Evolutionary conservation across 768 basidiomycete species (phyloP).

Genomic region (Leccinum broughii): DNA sequence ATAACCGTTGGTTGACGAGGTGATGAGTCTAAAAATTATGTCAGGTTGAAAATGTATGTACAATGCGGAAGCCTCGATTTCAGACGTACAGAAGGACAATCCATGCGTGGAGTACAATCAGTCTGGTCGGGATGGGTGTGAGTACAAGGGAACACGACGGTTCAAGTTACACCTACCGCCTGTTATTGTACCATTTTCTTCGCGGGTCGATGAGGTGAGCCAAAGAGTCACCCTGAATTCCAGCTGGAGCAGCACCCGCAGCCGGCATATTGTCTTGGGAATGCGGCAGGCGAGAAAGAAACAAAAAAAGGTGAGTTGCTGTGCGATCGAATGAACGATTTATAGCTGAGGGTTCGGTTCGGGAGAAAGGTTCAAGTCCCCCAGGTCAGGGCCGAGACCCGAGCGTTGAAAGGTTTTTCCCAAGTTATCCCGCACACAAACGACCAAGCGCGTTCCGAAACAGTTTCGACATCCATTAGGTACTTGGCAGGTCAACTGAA

Average conservation of each 20-base stretch:
- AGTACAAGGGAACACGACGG: neutral
- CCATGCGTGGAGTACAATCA: slow-evolving; percentile 68
- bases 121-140: slow-evolving; percentile 33
- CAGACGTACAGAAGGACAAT: slow-evolving; percentile 59
- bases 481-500: slow-evolving; percentile 1
- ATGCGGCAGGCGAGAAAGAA: neutral
- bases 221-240: slow-evolving; percentile 37
- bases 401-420: slow-evolving; percentile 19
- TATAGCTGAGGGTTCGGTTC: slow-evolving; percentile 10
- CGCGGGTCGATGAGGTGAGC: slow-evolving; percentile 61
- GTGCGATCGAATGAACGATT: slow-evolving; percentile 12
- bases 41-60: neutral
- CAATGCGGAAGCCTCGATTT: neutral
- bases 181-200: slow-evolving; percentile 78
- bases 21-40: slow-evolving; percentile 53
- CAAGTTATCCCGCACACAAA: slow-evolving; percentile 19
- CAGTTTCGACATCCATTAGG: neutral
- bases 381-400: neutral
- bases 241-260: slow-evolving; percentile 42
- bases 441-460: neutral
- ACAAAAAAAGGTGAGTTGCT: neutral
- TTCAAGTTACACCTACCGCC: slow-evolving; percentile 42
- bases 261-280: slow-evolving; percentile 43
- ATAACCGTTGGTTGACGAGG: slow-evolving; percentile 74
- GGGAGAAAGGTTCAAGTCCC: slow-evolving; percentile 8